Conservation (phyloP, 148 eudicot species). For the Rhododendron molle region DNA sequence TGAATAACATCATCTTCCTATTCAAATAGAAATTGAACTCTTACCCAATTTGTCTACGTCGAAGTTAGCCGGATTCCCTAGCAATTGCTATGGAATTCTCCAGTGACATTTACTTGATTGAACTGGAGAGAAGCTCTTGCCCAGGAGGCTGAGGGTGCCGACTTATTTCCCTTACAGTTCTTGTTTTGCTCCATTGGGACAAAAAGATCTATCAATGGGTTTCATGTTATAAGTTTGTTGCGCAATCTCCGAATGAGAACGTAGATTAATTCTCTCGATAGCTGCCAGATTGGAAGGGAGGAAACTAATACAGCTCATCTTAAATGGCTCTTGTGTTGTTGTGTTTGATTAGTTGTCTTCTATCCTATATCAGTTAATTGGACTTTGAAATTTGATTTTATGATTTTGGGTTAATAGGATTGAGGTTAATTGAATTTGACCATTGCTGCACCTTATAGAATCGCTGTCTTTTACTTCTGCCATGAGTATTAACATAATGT, state of each 20-base stretch:
- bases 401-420: neutral
- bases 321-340: neutral
- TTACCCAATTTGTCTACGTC: neutral
- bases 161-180: too few species aligned
- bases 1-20: neutral
- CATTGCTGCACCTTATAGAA: neutral
- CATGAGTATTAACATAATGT: neutral
- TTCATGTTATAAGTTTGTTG: too few species aligned
- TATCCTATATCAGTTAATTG: neutral
- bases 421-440: neutral
- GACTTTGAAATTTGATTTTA: neutral
- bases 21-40: neutral
- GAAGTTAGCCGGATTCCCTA: neutral
- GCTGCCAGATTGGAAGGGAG: neutral
- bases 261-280: too few species aligned
- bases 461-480: neutral
- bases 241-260: too few species aligned
- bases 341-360: neutral
- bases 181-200: too few species aligned
- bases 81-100: neutral
- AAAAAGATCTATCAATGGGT: too few species aligned
- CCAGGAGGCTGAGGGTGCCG: too few species aligned
- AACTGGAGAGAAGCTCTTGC: neutral
- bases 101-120: neutral
- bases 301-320: neutral